Evolutionary conservation across 2,329 filamentous ascomycete species (phyloP), one percentile per base, ranked within the genome.

Genomic region (Sarocladiaceae sp.): DNA sequence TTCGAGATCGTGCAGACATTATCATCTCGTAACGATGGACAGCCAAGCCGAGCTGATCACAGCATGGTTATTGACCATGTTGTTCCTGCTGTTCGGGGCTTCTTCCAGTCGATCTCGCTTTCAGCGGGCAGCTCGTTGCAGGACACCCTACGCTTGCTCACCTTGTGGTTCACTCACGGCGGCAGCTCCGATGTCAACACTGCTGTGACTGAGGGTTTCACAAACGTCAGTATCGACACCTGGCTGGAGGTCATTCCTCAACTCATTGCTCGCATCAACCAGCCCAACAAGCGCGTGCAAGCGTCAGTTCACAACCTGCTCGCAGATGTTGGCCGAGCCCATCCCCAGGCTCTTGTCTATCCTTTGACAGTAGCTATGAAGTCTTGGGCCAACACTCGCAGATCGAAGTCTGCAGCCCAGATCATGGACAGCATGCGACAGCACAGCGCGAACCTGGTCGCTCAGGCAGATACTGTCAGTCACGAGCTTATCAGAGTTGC

Each of bases 221-320:
- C 85, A 1, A 85, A 86, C 29, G 89, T 99, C 52, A 95, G 87
- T 58, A 87, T 98, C 45, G 93, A 99, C 64, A 97, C 91, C 1
- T 99, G 93, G 94, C 79, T 99, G 15, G 90, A 97, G 58, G 94
- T 98, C 43, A 96, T 97, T 51, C 93, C 93, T 26, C 93, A 99
- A 59, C 74, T 99, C 39, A 95, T 99, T 63, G 93, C 93, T 24
- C 82, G 93, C 48, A 97, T 99, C 69, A 98, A 95, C 58, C 93
- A 97, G 62, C 88, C 90, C 13, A 96, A 96, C 62, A 77, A 80
- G 52, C 79, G 88, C 19, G 90, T 98, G 9, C 83, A 95, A 52
- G 82, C 86, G 52, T 87, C 91, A 0, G 91, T 98, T 42, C 93
- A 98, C 61, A 88, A 93, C 47, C 72, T 99, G 3, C 76, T 99